phyloP scores from a whole-genome alignment of 192 early-diverging fungal genomes.

The Oehlia diaphana region DNA sequence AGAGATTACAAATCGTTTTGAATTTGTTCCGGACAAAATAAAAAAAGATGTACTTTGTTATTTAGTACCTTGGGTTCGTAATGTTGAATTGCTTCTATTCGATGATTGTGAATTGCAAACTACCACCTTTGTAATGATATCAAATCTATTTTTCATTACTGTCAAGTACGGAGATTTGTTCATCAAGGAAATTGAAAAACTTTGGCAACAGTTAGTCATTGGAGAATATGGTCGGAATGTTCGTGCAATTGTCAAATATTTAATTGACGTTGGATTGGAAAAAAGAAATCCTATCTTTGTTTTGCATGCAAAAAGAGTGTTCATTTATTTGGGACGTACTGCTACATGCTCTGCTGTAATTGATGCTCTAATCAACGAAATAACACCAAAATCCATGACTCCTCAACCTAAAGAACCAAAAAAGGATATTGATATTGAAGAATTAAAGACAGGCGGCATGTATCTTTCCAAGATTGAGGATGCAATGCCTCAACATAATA shows the following conservation, averaged over 20 bases:
- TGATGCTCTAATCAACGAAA: constrained; percentile 62
- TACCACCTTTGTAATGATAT: constrained; percentile 61
- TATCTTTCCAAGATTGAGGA: constrained; percentile 74
- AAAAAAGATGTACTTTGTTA: constrained; percentile 73
- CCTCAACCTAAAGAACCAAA: constrained; percentile 47
- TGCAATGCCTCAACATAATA: constrained; percentile 60
- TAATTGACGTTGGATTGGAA: constrained; percentile 71
- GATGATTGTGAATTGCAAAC: constrained; percentile 46
- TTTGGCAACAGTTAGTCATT: constrained; percentile 75
- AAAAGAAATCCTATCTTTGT: constrained; percentile 81
- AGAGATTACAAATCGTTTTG: constrained; percentile 73
- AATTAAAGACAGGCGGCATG: constrained; percentile 27
- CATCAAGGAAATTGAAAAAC: constrained; percentile 69
- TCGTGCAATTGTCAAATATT: constrained; percentile 65
- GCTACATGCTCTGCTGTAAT: constrained; percentile 57
- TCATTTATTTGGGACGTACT: constrained; percentile 73
- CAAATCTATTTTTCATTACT: constrained; percentile 81
- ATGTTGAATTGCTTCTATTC: constrained; percentile 59
- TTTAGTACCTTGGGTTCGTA: constrained; percentile 81
- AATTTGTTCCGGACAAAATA: constrained; percentile 54
- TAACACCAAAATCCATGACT: constrained; percentile 73
- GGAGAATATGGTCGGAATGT: constrained; percentile 59
- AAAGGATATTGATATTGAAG: constrained; percentile 33
- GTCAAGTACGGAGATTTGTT: constrained; percentile 78
- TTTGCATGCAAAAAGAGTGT: constrained; percentile 74